phyloP scores from a whole-genome alignment of 805 yeast genomes.

The Schizosaccharomyces cryophilus region DNA sequence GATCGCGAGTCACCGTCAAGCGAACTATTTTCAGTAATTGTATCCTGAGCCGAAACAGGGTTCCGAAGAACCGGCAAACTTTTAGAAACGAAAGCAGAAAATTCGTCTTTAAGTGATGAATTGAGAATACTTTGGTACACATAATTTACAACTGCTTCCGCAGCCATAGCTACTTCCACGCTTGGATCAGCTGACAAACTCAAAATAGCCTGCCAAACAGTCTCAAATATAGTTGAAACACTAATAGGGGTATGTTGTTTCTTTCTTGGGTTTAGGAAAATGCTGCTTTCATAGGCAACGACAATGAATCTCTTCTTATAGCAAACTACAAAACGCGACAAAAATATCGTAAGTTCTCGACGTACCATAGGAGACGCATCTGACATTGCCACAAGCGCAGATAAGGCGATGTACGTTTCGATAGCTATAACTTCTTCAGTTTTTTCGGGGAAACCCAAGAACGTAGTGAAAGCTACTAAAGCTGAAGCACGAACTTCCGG shows the following conservation, averaged over 20 bases:
- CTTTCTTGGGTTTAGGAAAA: neutral
- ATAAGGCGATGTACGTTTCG: constrained; percentile 32
- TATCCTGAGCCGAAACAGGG: neutral
- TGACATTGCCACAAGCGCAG: constrained; percentile 39
- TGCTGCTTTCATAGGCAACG: constrained; percentile 62
- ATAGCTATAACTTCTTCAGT: constrained; percentile 8
- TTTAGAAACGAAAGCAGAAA: constrained; percentile 19
- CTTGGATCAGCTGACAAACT: constrained; percentile 74
- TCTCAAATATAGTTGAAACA: constrained; percentile 36
- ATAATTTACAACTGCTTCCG: constrained; percentile 52
- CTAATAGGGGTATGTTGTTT: neutral
- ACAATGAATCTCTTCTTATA: constrained; percentile 57
- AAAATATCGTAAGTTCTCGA: constrained; percentile 55
- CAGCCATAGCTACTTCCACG: constrained; percentile 45
- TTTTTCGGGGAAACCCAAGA: constrained; percentile 21
- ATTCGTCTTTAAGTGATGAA: constrained; percentile 40
- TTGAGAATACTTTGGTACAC: constrained; percentile 39
- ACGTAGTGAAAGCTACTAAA: constrained; percentile 45
- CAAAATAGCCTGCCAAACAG: constrained; percentile 67
- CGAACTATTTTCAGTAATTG: neutral
- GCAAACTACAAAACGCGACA: constrained; percentile 46
- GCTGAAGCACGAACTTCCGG: constrained; percentile 86
- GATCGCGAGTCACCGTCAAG: constrained; percentile 4
- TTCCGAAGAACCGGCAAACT: neutral
- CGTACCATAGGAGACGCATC: constrained; percentile 83